Evolutionary conservation across 371 early-diverging fungal species (phyloP), one percentile per base, ranked within the genome.

Genomic region (Paraphysoderma sedebokerense): DNA sequence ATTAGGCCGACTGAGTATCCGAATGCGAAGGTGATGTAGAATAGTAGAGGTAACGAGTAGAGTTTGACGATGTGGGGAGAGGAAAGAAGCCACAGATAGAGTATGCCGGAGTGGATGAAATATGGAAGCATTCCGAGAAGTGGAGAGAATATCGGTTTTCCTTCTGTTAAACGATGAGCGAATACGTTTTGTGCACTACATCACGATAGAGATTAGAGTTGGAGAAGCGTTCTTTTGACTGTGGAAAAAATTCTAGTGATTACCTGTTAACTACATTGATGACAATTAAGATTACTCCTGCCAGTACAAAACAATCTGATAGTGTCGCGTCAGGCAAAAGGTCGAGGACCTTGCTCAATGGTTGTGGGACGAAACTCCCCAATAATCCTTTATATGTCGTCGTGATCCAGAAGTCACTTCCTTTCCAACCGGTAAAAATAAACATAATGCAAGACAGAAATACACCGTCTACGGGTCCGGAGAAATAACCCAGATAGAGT

Each of bases 401-500:
- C n/a, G n/a, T n/a, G n/a, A n/a, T n/a, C n/a, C n/a, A n/a, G n/a
- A n/a, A n/a, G n/a, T n/a, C n/a, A n/a, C n/a, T n/a, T n/a, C n/a
- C n/a, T n/a, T n/a, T n/a, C n/a, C n/a, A 47, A 30, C 85, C 89
- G 17, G 86, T 82, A 28, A 81, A 52, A 42, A 82, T 38, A 30
- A 79, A 70, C 4, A 78, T 56, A 29, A 63, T 47, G 44, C 72
- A 69, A 31, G 78, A 63, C 60, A 81, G 67, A 38, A 89, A 48
- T n/a, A 98, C 75, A 8, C 95, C 96, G 61, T 98, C 98, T 11
- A 92, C 85, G 20, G 98, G 93, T 8, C 98, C 99, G 53, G 81
- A 87, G 63, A 96, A 81, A 41, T 86, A 75, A 20, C 90, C 87
- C 32, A 98, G 68, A 54, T 79, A 92, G 40, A 98, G 72, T 3